These are phyloP conservation scores for Diplodia corticola DNA, from an alignment of 2,329 filamentous ascomycete species.

Conservation along the genomic window DNA sequence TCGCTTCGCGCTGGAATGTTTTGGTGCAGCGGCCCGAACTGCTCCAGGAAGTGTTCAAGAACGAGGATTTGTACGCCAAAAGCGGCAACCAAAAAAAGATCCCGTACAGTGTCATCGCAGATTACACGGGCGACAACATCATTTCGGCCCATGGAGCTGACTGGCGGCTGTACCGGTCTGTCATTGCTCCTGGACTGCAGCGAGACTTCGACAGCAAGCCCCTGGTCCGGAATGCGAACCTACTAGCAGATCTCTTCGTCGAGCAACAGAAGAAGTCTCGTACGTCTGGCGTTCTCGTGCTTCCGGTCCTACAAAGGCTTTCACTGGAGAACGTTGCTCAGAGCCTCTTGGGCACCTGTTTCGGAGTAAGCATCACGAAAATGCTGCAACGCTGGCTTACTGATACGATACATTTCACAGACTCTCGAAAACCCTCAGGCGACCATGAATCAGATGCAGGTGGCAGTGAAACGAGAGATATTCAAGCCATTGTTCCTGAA, in stretches of 20 bases:
- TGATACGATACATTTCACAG: not conserved
- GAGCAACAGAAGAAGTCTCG: constrained; percentile 29
- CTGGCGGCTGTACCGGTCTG: constrained; percentile 34
- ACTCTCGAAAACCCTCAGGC: constrained; percentile 10
- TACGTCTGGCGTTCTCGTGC: constrained; percentile 31
- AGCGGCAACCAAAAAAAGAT: constrained; percentile 37
- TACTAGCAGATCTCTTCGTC: constrained; percentile 34
- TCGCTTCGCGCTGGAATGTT: constrained; percentile 52
- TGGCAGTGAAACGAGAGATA: constrained; percentile 2
- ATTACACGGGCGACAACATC: constrained; percentile 38
- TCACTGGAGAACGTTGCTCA: constrained; percentile 42
- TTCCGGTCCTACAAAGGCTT: constrained; percentile 39
- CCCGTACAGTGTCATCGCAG: constrained; percentile 33
- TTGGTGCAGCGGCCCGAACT: constrained; percentile 49
- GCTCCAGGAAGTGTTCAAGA: constrained; percentile 42
- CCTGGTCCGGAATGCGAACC: constrained; percentile 30
- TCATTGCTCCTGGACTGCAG: constrained; percentile 36
- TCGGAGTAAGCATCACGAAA: not conserved
- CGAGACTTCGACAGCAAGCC: constrained; percentile 27
- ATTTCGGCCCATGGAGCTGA: constrained; percentile 35
- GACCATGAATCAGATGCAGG: constrained; percentile 9
- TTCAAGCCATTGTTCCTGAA: constrained; percentile 20
- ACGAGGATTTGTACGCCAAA: constrained; percentile 36
- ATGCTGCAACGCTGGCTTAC: not conserved
- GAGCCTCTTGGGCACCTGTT: constrained; percentile 29